These are phyloP conservation scores for Hyphopichia pseudoburtonii DNA, from an alignment of 1,139 yeast species.

Conservation along the genomic window DNA sequence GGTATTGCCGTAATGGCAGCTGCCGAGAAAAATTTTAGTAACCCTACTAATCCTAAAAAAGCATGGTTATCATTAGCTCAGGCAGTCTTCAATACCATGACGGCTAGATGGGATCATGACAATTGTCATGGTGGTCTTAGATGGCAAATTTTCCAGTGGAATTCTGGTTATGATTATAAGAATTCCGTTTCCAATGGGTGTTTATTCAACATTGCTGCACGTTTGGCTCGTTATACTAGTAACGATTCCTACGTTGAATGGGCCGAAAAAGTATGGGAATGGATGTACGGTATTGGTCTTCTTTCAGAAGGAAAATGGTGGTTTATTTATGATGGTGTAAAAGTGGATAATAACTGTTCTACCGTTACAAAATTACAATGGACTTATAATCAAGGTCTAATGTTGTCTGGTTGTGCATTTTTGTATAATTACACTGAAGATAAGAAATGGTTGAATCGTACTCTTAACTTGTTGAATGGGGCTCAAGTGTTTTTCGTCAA, in stretches of 20 bases:
- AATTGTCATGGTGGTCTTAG: conserved; percentile 86
- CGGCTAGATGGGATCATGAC: conserved; percentile 76
- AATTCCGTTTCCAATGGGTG: conserved; percentile 91
- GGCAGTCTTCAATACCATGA: conserved; percentile 88
- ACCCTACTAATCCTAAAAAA: conserved; percentile 43
- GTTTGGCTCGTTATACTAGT: conserved; percentile 81
- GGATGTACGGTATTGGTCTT: conserved; percentile 69
- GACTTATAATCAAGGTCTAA: conserved; percentile 86
- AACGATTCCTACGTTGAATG: conserved; percentile 72
- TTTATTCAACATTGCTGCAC: conserved; percentile 81
- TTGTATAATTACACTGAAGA: conserved; percentile 74
- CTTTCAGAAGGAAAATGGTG: conserved; percentile 47
- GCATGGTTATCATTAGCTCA: conserved; percentile 74
- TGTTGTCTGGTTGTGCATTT: conserved; percentile 80
- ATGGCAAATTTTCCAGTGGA: conserved; percentile 97
- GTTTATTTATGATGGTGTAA: conserved; percentile 79
- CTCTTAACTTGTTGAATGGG: conserved; percentile 51
- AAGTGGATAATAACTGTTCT: conserved; percentile 62
- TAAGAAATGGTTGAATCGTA: conserved; percentile 64
- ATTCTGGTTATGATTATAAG: conserved; percentile 89
- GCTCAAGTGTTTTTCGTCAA: conserved; percentile 59
- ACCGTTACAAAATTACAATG: conserved; percentile 62
- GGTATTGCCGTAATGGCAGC: conserved; percentile 83
- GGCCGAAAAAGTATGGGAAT: conserved; percentile 78
- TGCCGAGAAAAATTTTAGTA: conserved; percentile 73